These are phyloP conservation scores for Aureobasidium zeae DNA, from an alignment of 2,329 filamentous ascomycete genomes.

Conservation along the genomic window DNA sequence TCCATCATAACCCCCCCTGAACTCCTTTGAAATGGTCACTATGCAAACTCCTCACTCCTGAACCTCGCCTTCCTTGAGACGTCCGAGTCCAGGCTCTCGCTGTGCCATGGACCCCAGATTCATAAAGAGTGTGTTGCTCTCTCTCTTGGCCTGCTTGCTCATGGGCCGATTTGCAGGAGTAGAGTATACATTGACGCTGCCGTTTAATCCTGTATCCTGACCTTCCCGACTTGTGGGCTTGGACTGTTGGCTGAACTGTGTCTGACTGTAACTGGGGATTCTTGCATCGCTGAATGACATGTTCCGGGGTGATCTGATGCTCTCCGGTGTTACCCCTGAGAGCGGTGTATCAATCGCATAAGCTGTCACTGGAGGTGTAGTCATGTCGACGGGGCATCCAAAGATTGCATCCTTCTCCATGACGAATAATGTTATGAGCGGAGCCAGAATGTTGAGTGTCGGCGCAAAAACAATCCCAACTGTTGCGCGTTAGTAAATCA, in stretches of 20 bases:
- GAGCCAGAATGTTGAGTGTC: slow-evolving; percentile 89
- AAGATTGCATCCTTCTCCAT: slow-evolving; percentile 87
- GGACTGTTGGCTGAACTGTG: not conserved
- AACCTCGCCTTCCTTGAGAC: slow-evolving; percentile 1
- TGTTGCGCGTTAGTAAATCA: slow-evolving; percentile 22
- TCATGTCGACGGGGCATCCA: slow-evolving; percentile 54
- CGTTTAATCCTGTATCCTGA: not conserved
- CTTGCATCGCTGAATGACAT: slow-evolving; percentile 60
- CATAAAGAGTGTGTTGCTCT: slow-evolving; percentile 14
- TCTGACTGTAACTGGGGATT: slow-evolving; percentile 36
- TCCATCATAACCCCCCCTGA: not conserved
- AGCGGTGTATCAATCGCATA: slow-evolving; percentile 13
- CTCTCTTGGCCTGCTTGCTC: slow-evolving; percentile 15
- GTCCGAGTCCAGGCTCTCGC: slow-evolving; percentile 6
- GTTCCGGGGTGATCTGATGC: slow-evolving; percentile 53
- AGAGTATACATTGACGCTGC: not conserved
- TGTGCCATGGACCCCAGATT: slow-evolving; percentile 3
- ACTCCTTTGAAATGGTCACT: not conserved
- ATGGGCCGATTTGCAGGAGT: not conserved
- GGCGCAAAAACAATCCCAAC: slow-evolving; percentile 97
- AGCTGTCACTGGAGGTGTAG: slow-evolving; percentile 14
- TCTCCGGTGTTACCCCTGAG: slow-evolving; percentile 38
- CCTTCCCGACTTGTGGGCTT: not conserved
- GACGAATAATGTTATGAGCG: slow-evolving; percentile 86
- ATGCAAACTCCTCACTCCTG: not conserved